These are phyloP conservation scores for Monosporascus cannonballus DNA, from an alignment of 2,329 filamentous ascomycete genomes.

Conservation along the genomic window DNA sequence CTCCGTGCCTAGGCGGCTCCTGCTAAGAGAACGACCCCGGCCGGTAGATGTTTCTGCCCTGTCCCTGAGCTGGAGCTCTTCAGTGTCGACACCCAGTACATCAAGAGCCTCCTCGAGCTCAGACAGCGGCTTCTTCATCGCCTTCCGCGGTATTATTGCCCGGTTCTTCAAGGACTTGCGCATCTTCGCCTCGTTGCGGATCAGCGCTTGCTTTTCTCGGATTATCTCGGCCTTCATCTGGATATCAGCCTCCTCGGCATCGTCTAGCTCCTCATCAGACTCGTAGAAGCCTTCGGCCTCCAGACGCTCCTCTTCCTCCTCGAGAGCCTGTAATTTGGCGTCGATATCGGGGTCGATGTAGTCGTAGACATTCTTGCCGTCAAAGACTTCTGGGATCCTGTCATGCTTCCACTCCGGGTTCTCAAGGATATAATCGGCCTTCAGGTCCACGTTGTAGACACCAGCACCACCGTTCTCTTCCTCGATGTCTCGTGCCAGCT, in stretches of 20 bases:
- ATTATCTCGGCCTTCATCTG: conserved; percentile 91
- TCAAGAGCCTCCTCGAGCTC: conserved; percentile 84
- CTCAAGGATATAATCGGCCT: conserved; percentile 80
- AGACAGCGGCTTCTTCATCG: conserved; percentile 73
- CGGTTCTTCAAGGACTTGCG: conserved; percentile 97
- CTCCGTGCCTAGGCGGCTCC: conserved; percentile 56
- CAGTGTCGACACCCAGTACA: conserved; percentile 78
- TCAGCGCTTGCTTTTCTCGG: conserved; percentile 86
- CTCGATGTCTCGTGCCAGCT: conserved; percentile 79
- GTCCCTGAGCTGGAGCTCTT: conserved; percentile 66
- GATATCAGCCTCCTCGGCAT: conserved; percentile 82
- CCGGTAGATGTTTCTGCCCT: conserved; percentile 54
- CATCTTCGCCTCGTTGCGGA: conserved; percentile 91
- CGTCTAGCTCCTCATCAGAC: conserved; percentile 73
- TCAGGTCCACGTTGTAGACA: conserved; percentile 91
- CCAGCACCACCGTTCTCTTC: conserved; percentile 90
- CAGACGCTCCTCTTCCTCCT: conserved; percentile 91
- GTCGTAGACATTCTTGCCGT: conserved; percentile 97
- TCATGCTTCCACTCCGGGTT: conserved; percentile 95
- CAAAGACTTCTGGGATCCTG: conserved; percentile 86
- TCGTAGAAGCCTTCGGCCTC: conserved; percentile 93
- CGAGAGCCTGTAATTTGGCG: conserved; percentile 80
- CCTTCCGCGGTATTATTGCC: conserved; percentile 81
- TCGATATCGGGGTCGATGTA: conserved; percentile 97
- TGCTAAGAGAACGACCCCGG: conserved; percentile 65